phyloP scores from a whole-genome alignment of 2,329 filamentous ascomycete species.

The Diaporthe ampelina region DNA sequence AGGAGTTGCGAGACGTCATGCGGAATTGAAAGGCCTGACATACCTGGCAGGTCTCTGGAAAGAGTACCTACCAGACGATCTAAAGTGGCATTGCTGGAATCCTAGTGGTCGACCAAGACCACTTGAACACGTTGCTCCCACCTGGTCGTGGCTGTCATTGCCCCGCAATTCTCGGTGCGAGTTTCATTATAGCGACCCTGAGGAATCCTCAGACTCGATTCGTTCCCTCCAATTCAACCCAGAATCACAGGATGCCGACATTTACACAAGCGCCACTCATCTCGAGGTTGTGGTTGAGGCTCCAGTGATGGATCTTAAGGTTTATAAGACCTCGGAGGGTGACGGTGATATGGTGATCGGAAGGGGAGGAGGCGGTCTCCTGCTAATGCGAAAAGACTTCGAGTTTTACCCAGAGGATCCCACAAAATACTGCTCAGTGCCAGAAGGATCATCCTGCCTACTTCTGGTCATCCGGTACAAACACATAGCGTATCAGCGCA shows the following conservation, averaged over 20 bases:
- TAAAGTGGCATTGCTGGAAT: not conserved
- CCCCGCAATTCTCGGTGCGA: not conserved
- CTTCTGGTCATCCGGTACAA: too few relatives aligned
- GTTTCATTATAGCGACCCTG: too few relatives aligned
- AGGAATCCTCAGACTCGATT: too few relatives aligned
- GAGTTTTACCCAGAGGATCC: not conserved
- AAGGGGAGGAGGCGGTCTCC: not conserved
- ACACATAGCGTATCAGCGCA: too few relatives aligned
- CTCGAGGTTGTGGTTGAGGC: not conserved
- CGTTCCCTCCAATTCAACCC: not conserved
- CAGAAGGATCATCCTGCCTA: not conserved
- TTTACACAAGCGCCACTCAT: not conserved
- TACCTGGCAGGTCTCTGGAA: conserved; percentile 19
- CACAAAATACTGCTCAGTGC: not conserved
- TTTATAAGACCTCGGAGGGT: not conserved
- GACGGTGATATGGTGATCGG: not conserved
- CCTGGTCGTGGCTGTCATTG: conserved; percentile 15
- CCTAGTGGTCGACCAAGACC: too few relatives aligned
- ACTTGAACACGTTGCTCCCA: not conserved
- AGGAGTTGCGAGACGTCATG: conserved; percentile 2
- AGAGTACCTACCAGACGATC: not conserved
- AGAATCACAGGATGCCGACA: not conserved
- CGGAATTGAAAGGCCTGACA: not conserved
- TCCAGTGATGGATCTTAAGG: not conserved
- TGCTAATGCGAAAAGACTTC: not conserved